Conservation (phyloP, 2,329 filamentous ascomycete genomes). For the Scytalidium sp. region DNA sequence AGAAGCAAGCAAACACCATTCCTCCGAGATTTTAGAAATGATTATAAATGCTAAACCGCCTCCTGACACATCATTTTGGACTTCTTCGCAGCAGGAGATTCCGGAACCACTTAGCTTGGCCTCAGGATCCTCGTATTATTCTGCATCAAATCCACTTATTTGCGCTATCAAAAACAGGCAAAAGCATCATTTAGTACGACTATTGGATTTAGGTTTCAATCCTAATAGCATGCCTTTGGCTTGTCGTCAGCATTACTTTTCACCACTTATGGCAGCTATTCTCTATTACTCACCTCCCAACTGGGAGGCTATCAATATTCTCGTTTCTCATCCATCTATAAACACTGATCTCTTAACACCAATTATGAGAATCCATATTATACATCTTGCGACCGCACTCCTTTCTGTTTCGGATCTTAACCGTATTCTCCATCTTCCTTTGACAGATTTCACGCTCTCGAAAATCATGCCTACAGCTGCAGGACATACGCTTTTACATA, state of each 20-base stretch:
- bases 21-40: conserved; percentile 14
- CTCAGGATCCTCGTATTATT: too few species aligned
- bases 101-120: too few species aligned
- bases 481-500: conserved; percentile 18
- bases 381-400: conserved; percentile 18
- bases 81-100: conserved; percentile 4
- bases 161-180: conserved; percentile 9
- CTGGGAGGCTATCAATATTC: conserved; percentile 10
- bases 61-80: too few species aligned
- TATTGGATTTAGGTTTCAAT: conserved; percentile 14
- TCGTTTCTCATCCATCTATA: conserved; percentile 8
- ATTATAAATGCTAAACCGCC: conserved; percentile 9
- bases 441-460: too few species aligned
- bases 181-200: conserved; percentile 9
- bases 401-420: conserved; percentile 14
- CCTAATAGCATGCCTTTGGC: conserved; percentile 16
- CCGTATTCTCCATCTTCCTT: too few species aligned
- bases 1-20: too few species aligned
- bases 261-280: conserved; percentile 15
- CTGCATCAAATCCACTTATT: conserved; percentile 14
- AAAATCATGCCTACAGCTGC: too few species aligned
- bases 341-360: conserved; percentile 14
- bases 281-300: conserved; percentile 9
- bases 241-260: conserved; percentile 15
- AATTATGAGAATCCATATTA: conserved; percentile 14